Conservation (phyloP, 2,329 filamentous ascomycete genomes). For the Arthrobotrys sphaeroides region DNA sequence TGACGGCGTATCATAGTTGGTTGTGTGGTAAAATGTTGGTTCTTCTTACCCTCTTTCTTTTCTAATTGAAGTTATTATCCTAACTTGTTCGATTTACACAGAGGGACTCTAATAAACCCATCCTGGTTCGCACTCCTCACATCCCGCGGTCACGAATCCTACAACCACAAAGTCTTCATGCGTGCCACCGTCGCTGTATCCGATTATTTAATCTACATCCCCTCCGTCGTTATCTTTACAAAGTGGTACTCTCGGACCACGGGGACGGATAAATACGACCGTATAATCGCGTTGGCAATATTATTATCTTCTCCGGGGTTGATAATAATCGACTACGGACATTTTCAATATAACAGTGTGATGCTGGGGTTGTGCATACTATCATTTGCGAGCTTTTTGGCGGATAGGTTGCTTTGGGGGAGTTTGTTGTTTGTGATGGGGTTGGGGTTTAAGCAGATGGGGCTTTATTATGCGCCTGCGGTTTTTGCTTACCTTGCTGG, state of each 20-base stretch:
- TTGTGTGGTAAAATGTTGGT: slow-evolving; percentile 80
- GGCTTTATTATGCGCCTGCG: slow-evolving; percentile 91
- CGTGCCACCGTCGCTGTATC: slow-evolving; percentile 88
- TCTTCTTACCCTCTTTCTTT: not conserved
- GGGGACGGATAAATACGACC: slow-evolving; percentile 69
- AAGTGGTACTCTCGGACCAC: slow-evolving; percentile 80
- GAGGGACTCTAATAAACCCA: slow-evolving; percentile 78
- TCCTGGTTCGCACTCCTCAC: slow-evolving; percentile 86
- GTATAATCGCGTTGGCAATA: slow-evolving; percentile 82
- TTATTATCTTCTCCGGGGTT: slow-evolving; percentile 91
- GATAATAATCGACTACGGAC: slow-evolving; percentile 92
- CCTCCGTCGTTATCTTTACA: slow-evolving; percentile 84
- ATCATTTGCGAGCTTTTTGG: slow-evolving; percentile 86
- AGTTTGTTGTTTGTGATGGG: slow-evolving; percentile 93
- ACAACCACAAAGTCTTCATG: slow-evolving; percentile 91
- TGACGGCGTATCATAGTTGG: slow-evolving; percentile 99
- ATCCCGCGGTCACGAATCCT: slow-evolving; percentile 83
- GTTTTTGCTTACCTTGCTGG: slow-evolving; percentile 93
- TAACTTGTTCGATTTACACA: slow-evolving; percentile 57
- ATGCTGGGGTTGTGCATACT: slow-evolving; percentile 93
- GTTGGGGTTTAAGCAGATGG: slow-evolving; percentile 99
- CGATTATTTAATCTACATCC: slow-evolving; percentile 89
- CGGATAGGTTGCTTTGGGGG: slow-evolving; percentile 84
- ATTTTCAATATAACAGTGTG: slow-evolving; percentile 98
- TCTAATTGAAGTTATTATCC: not conserved